phyloP scores from a whole-genome alignment of 2,329 filamentous ascomycete species.

The Colletotrichum kahawae region DNA sequence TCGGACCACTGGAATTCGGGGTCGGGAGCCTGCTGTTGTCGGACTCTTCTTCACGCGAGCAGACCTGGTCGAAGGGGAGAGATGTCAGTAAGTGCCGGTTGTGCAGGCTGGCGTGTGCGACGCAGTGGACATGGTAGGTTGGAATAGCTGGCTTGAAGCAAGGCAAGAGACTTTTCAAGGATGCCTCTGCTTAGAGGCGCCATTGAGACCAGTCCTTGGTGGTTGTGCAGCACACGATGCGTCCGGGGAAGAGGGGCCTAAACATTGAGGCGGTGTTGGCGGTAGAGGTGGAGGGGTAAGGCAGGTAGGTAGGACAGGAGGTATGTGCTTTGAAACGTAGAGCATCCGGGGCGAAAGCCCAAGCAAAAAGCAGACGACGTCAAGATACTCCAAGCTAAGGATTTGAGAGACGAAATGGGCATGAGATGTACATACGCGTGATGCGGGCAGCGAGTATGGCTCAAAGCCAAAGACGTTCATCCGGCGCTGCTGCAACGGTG shows the following conservation, averaged over 20 bases:
- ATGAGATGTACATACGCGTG: constrained; percentile 68
- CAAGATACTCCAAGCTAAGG: background rate
- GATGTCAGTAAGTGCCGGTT: constrained; percentile 29
- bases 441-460: constrained; percentile 84
- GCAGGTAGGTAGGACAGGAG: constrained; percentile 2
- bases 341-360: background rate
- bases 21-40: constrained; percentile 69
- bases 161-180: background rate
- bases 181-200: background rate
- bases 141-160: background rate
- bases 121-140: background rate
- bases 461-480: constrained; percentile 90
- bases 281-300: background rate
- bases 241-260: background rate
- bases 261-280: constrained; percentile 1
- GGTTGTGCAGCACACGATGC: background rate
- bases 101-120: constrained; percentile 11
- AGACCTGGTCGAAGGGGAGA: constrained; percentile 48
- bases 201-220: background rate
- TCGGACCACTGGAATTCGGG: constrained; percentile 66
- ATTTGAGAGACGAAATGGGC: background rate
- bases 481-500: constrained; percentile 79
- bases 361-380: constrained; percentile 14
- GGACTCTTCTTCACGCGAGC: constrained; percentile 65
- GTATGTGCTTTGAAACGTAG: constrained; percentile 18